These are phyloP conservation scores for Leccinum griseonigrum DNA, from an alignment of 1,284 basidiomycete species.

Conservation along the genomic window DNA sequence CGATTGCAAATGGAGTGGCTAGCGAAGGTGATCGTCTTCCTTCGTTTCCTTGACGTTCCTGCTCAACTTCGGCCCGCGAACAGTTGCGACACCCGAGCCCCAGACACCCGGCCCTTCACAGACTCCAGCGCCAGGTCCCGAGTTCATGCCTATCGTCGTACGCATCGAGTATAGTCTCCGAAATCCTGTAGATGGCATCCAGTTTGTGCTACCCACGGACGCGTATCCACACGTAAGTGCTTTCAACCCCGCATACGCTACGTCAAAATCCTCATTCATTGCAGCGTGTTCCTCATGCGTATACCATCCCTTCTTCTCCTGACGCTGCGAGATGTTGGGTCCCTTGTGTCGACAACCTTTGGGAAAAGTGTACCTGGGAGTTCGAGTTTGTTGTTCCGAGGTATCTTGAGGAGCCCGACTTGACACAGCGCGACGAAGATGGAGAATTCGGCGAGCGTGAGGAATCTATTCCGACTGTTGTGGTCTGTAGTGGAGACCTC, in stretches of 20 bases:
- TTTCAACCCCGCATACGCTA: slow-evolving; percentile 7
- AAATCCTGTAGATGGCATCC: slow-evolving; percentile 83
- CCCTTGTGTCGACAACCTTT: slow-evolving; percentile 92
- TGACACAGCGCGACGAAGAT: slow-evolving; percentile 45
- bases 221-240: slow-evolving; percentile 78
- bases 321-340: slow-evolving; percentile 96
- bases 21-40: slow-evolving; percentile 45
- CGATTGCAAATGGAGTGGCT: slow-evolving; percentile 36
- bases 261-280: slow-evolving; percentile 25
- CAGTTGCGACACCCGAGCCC: slow-evolving; percentile 76
- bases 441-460: slow-evolving; percentile 50
- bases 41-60: not conserved
- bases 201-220: slow-evolving; percentile 81
- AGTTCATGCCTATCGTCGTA: slow-evolving; percentile 77
- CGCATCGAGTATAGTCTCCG: slow-evolving; percentile 79
- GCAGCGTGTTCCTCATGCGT: slow-evolving; percentile 90
- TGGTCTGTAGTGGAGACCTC: slow-evolving; percentile 92
- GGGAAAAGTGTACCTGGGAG: slow-evolving; percentile 99
- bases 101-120: slow-evolving; percentile 61
- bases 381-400: slow-evolving; percentile 94
- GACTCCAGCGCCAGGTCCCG: slow-evolving; percentile 46
- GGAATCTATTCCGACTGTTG: slow-evolving; percentile 76
- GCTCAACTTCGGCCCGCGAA: slow-evolving; percentile 10
- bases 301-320: slow-evolving; percentile 84
- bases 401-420: slow-evolving; percentile 68